Base-by-base conservation (phyloP, 1,284 basidiomycete species). In the Ustilago esculenta region DNA sequence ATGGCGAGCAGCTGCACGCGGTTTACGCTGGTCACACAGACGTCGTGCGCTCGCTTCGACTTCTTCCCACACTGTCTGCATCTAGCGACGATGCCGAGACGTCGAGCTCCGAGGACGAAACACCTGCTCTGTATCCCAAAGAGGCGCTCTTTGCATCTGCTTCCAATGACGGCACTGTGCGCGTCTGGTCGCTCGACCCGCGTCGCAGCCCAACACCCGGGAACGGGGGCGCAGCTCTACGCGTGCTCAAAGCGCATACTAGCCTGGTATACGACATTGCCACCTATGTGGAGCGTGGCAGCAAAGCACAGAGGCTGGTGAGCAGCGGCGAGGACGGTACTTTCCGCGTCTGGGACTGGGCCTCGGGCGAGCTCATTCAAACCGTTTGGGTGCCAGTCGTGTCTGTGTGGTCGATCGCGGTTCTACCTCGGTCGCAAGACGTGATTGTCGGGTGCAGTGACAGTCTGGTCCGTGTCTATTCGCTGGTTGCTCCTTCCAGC, bases 21-120 rank as follows among this genome's bases (percentile, higher is more conserved):
- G 65, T 70, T 14, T 75, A 63, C 27, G 58, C 53, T 6, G 72
- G 73, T 6, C 72, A 74, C n/a, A 57, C 29, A 20, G 73, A 75
- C 24, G 73, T 75, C 15, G 67, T 73, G 5, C 55, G 73, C 11
- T 46, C 52, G 11, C 27, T 73, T 7, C 34, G 30, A 12, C 25
- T 73, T 0, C 46, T 74, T 0, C 61, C 58, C 1, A 6, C 33
- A 1, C 24, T 59, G 8, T 35, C 48, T 5, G 3, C 21, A 3
- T 20, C 45, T 2, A 2, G 17, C n/a, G 9, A 44, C 18, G 20
- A 42, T 35, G 33, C 33, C 12, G n/a, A 35, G 15, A n/a, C 12
- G n/a, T 35, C n/a, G 6, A 17, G 9, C 11, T 6, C 11, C 8
- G 17, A 35, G 33, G 12, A 20, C 4, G 18, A 7, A 9, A 7